Evolutionary conservation across 768 basidiomycete species (phyloP).

Genomic region (Tephrocybe sp.): DNA sequence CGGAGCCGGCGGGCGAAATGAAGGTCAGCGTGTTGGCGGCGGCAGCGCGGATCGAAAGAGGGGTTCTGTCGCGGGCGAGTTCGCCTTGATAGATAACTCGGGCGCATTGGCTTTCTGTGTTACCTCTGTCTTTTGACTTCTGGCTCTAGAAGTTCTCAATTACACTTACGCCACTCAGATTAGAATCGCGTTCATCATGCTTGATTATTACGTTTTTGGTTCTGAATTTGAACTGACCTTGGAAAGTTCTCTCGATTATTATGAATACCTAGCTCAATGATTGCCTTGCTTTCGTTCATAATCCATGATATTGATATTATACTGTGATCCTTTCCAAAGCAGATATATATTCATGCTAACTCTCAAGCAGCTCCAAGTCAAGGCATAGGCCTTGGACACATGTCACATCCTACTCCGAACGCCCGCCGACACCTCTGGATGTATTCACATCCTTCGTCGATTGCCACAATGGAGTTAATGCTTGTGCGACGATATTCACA

Average conservation of each 20-base stretch:
- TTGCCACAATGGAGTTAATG: constrained; percentile 55
- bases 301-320: neutral
- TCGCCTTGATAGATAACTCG: constrained; percentile 7
- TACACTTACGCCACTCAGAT: neutral
- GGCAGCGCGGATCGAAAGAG: constrained; percentile 29
- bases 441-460: constrained; percentile 26
- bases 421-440: no score
- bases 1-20: constrained; percentile 9
- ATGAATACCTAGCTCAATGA: neutral
- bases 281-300: neutral
- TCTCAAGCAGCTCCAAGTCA: no score
- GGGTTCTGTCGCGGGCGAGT: constrained; percentile 1
- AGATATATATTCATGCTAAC: no score
- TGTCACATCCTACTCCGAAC: neutral
- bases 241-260: neutral
- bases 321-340: neutral
- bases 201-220: neutral
- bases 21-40: constrained; percentile 25
- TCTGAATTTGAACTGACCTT: no score
- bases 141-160: neutral
- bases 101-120: neutral
- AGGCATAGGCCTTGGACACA: no score
- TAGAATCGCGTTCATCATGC: neutral
- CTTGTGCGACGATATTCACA: constrained; percentile 56
- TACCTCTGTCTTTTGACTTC: neutral